Evolutionary conservation across 1,139 yeast species (phyloP), one percentile per base, ranked within the genome.

Genomic region (Geotrichum histeridarum): DNA sequence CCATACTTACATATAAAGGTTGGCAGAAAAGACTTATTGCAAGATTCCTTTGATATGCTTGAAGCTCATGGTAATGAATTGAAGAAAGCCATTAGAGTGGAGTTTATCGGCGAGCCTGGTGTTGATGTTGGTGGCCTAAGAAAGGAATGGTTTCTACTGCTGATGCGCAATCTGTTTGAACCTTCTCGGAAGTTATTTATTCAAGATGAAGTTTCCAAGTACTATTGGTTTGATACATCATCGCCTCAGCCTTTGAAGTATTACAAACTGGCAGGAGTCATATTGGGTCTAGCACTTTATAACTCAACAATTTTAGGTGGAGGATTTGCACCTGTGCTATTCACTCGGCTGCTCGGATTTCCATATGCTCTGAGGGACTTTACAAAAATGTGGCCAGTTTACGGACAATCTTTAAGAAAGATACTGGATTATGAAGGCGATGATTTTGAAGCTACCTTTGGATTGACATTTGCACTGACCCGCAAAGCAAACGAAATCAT

Each of bases 41-140:
- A 78, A 50, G 99, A 93, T 67, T 88, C 97, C 0, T 70, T 93
- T 37, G 72, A 76, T n/a, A 76, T 81, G 55, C 82, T 91, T 39
- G 79, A 80, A 54, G 65, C 70, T 9, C 80, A 83, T 62, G 80
- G 78, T 46, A 69, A 70, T 11, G 89, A 87, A 62, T 73, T 91
- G 58, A 83, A 85, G 64, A 91, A 90, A 66, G 79, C 89, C 2
- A 70, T 91, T 32, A 77, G 82, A 59, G 85, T 93, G 11, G 91
- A 86, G 63, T 93, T 93, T 67, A 69, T 84, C 2, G 83, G 83
- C 54, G 98, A 93, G 64, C 94, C 93, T 0, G 98, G 98, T 0
- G 78, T 91, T 22, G 99, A 93, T 72, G 97, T 90, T 0, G 99
- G 98, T 1, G 99, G 99, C 0, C 74, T 91, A 57, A 81, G 84